phyloP scores from a whole-genome alignment of 2,329 filamentous ascomycete genomes.

The Phialocephala sp. region DNA sequence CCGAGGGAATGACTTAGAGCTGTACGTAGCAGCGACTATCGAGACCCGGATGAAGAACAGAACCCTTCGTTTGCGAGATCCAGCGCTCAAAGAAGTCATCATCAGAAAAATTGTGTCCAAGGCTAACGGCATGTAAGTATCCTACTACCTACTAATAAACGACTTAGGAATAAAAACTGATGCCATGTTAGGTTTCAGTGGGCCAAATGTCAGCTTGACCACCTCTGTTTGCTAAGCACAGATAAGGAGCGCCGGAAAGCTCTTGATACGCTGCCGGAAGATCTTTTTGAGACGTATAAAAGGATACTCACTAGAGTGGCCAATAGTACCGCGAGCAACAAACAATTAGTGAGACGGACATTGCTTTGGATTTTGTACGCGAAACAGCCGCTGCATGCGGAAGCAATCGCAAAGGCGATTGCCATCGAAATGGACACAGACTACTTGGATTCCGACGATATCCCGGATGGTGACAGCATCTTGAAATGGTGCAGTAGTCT shows the following conservation, averaged over 20 bases:
- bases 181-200: constrained; percentile 25
- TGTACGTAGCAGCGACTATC: constrained; percentile 31
- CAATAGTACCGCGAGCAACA: constrained; percentile 28
- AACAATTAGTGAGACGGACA: constrained; percentile 30
- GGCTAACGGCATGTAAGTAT: constrained; percentile 31
- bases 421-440: constrained; percentile 26
- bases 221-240: constrained; percentile 29
- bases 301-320: constrained; percentile 40
- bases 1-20: constrained; percentile 24
- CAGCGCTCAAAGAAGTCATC: constrained; percentile 24
- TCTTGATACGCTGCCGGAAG: constrained; percentile 27
- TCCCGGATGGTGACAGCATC: constrained; percentile 32
- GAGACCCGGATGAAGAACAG: constrained; percentile 18
- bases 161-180: background rate
- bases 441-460: constrained; percentile 29
- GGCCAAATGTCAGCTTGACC: constrained; percentile 31
- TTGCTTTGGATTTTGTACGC: constrained; percentile 30
- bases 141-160: no score
- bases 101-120: constrained; percentile 22
- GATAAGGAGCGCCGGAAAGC: constrained; percentile 33
- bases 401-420: constrained; percentile 11
- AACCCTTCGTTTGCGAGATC: constrained; percentile 21
- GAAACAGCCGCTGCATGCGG: constrained; percentile 16
- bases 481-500: constrained; percentile 37
- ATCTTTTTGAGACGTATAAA: constrained; percentile 38